phyloP scores from a whole-genome alignment of 352 stramenopile species.

The Globisporangium cystogenes region DNA sequence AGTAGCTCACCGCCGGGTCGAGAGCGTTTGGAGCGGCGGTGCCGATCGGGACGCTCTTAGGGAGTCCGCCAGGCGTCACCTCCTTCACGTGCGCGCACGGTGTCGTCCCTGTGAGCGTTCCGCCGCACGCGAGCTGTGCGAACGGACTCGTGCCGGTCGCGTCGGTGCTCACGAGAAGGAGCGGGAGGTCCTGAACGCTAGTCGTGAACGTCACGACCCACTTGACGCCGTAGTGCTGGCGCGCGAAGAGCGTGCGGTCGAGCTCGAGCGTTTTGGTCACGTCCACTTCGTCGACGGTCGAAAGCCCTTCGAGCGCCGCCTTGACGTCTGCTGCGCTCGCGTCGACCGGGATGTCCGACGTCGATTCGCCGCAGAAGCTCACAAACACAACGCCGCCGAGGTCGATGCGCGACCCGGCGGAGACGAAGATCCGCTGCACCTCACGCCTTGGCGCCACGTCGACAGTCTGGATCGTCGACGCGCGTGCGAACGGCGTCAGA shows the following conservation, averaged over 20 bases:
- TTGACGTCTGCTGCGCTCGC: constrained; percentile 39
- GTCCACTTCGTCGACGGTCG: constrained; percentile 40
- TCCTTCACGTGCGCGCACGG: constrained; percentile 41
- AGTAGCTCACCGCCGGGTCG: constrained; percentile 32
- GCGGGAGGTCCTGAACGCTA: constrained; percentile 23
- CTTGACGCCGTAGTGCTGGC: constrained; percentile 49
- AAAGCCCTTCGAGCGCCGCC: constrained; percentile 55
- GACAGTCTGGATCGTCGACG: constrained; percentile 17
- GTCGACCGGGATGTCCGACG: constrained; percentile 31
- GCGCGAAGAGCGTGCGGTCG: constrained; percentile 21
- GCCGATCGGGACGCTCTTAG: constrained; percentile 16
- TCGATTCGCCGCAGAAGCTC: constrained; percentile 61
- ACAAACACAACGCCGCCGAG: constrained; percentile 46
- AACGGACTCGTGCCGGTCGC: constrained; percentile 23
- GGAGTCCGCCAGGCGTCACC: constrained; percentile 29
- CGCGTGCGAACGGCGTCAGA: constrained; percentile 18
- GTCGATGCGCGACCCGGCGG: constrained; percentile 49
- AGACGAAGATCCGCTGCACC: constrained; percentile 74
- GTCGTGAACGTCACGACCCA: constrained; percentile 63
- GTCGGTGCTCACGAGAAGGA: constrained; percentile 45
- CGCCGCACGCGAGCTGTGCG: constrained; percentile 39
- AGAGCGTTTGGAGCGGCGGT: neutral
- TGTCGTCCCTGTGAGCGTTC: constrained; percentile 44
- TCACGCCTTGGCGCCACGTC: constrained; percentile 26
- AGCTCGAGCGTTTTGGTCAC: constrained; percentile 31